Base-by-base conservation (phyloP, 2,329 filamentous ascomycete genomes). In the Immersiporthe knoxdaviesiana region DNA sequence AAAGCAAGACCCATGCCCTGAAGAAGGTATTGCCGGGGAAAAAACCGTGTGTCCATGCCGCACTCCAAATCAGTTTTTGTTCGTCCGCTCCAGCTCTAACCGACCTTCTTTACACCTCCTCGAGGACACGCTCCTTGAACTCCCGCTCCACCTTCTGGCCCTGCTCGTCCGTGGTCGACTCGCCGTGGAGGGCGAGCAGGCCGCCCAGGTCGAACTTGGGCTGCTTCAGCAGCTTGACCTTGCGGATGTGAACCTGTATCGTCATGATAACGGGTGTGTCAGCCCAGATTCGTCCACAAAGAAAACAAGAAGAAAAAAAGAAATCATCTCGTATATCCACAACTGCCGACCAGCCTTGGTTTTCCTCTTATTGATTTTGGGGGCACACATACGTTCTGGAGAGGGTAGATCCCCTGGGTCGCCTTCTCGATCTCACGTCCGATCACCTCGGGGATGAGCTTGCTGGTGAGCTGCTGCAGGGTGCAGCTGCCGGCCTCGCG, bases 401-500 rank as follows among this genome's bases (percentile, higher is more conserved):
- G 92, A 77, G 96, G 96, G 87, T 99, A 99, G 86, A 99, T 99
- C 85, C 96, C 95, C 87, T 97, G 94, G 76, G 94, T 97, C 74
- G 94, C 90, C 91, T 99, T 99, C 91, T 99, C 96, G 77, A 99
- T 99, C 88, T 98, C 96, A 81, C 96, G 94, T 78, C 96, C 96
- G 83, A 99, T 98, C 77, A 98, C 96, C 88, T 99, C 96, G 75
- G 96, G 96, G 81, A 99, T 98, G 79, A 99, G 90, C 91, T 99
- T 99, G 82, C 93, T 92, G 81, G 94, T 97, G 78, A 99, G 91
- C 89, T 98, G 95, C 78, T 92, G 91, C 76, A 99, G 90, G 74
- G 94, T 97, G 90, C 94, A 97, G 87, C 88, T 93, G 77, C 92
- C 89, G 73, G 96, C 96, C 88, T 99, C 96, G 78, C 94, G 92